phyloP scores from a whole-genome alignment of 2,329 filamentous ascomycete species.

The Hansfordia pulvinata region DNA sequence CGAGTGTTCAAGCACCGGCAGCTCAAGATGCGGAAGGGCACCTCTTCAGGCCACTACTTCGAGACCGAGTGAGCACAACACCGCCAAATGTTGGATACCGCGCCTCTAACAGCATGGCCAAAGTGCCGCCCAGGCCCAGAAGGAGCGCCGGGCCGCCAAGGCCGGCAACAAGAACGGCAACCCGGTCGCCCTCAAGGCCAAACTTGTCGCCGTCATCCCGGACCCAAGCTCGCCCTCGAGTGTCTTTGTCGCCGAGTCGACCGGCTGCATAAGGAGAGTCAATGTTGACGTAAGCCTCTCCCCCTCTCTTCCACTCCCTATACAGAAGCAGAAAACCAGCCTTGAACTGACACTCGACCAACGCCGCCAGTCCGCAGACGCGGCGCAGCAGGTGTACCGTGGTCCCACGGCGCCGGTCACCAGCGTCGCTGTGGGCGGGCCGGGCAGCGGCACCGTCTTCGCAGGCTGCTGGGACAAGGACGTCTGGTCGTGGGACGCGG shows the following conservation, averaged over 20 bases:
- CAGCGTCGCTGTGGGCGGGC: slow-evolving; percentile 53
- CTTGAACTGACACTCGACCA: too few relatives aligned
- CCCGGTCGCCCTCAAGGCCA: slow-evolving; percentile 70
- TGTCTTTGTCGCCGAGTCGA: slow-evolving; percentile 76
- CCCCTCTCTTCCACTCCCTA: background rate
- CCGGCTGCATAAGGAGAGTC: slow-evolving; percentile 64
- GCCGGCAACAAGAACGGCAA: slow-evolving; percentile 66
- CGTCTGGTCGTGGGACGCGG: slow-evolving; percentile 72
- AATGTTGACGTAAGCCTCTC: slow-evolving; percentile 50
- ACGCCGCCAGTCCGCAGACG: too few relatives aligned
- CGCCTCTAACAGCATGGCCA: slow-evolving; percentile 24
- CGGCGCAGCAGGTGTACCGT: slow-evolving; percentile 40
- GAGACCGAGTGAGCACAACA: slow-evolving; percentile 69
- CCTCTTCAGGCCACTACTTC: slow-evolving; percentile 74
- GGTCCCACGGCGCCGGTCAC: slow-evolving; percentile 73
- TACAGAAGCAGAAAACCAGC: too few relatives aligned
- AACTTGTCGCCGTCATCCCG: slow-evolving; percentile 61
- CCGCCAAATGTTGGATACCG: slow-evolving; percentile 7
- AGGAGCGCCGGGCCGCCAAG: slow-evolving; percentile 53
- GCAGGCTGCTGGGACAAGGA: slow-evolving; percentile 92
- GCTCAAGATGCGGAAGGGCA: slow-evolving; percentile 52
- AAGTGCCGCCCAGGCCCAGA: slow-evolving; percentile 34
- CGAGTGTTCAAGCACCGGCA: slow-evolving; percentile 13
- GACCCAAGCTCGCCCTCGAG: slow-evolving; percentile 49
- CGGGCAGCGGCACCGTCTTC: slow-evolving; percentile 48